Percentiles rank a stretch among this genome's conserved stretches.
These are phyloP conservation scores for Calophaca sinica DNA, from an alignment of 306 rosid species.

Conservation along the genomic window DNA sequence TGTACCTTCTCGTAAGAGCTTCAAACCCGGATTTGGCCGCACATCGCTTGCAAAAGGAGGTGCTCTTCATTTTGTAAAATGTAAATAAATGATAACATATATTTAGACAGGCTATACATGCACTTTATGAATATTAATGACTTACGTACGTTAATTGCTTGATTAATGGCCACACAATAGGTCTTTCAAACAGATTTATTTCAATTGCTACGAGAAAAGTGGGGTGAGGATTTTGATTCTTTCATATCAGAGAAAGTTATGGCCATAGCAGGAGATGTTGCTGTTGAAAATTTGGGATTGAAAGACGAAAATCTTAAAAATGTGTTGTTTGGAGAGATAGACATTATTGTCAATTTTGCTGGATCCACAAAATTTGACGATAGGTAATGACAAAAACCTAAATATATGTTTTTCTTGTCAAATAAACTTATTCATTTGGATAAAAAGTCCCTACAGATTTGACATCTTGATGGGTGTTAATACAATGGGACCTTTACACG, in stretches of 20 bases:
- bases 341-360: constrained; percentile 38
- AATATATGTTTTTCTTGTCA: too few species aligned
- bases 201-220: constrained; percentile 49
- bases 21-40: too few species aligned
- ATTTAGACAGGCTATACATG: too few species aligned
- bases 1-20: too few species aligned
- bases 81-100: too few species aligned
- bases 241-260: constrained; percentile 48
- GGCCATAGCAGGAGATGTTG: constrained; percentile 48
- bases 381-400: constrained; percentile 35
- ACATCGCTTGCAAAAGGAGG: too few species aligned
- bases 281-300: constrained; percentile 39
- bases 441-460: constrained; percentile 25
- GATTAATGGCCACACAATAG: constrained; percentile 24
- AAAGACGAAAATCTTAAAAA: constrained; percentile 29
- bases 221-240: constrained; percentile 51
- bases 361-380: constrained; percentile 57
- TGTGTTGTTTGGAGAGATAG: constrained; percentile 26
- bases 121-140: background rate
- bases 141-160: background rate
- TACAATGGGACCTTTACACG: constrained; percentile 47
- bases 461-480: constrained; percentile 50
- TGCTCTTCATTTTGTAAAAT: too few species aligned
- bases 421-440: background rate
- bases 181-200: constrained; percentile 61